Evolutionary conservation across 345 rosid genomes (phyloP).

Genomic region (Noccaea bulbosa): DNA sequence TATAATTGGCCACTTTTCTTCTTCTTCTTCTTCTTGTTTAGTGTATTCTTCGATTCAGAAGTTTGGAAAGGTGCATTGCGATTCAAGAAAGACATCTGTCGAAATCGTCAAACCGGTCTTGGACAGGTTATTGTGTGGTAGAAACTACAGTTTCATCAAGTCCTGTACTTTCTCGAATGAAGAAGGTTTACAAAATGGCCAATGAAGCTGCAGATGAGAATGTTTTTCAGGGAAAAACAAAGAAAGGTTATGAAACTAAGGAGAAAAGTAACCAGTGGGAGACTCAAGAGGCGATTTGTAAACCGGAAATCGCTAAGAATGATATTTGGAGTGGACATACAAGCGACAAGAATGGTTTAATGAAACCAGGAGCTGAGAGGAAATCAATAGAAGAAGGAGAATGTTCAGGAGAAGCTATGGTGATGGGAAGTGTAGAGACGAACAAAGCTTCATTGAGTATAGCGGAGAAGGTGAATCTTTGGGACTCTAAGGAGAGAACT

Average conservation of each 20-base stretch:
- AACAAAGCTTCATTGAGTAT: conserved; percentile 12
- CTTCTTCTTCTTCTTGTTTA: conserved; percentile 10
- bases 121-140: conserved; percentile 41
- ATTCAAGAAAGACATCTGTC: conserved; percentile 46
- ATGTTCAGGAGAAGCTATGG: neutral
- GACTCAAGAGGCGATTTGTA: no score
- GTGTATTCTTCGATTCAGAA: conserved; percentile 63
- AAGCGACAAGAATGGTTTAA: neutral
- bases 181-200: no score
- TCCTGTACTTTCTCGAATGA: neutral
- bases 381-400: conserved; percentile 16
- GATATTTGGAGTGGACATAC: neutral
- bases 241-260: no score
- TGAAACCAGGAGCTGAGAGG: conserved; percentile 10
- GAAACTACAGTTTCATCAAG: no score
- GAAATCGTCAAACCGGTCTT: conserved; percentile 32
- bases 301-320: conserved; percentile 10
- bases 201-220: no score
- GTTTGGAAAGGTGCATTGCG: conserved; percentile 51
- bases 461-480: conserved; percentile 17
- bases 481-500: conserved; percentile 12
- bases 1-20: neutral
- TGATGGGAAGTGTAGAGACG: neutral
- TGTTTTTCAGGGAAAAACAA: no score
- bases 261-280: no score